Percentiles rank a stretch among this genome's conserved stretches.
phyloP scores from a whole-genome alignment of 768 basidiomycete genomes.

The Ramaria rubella region DNA sequence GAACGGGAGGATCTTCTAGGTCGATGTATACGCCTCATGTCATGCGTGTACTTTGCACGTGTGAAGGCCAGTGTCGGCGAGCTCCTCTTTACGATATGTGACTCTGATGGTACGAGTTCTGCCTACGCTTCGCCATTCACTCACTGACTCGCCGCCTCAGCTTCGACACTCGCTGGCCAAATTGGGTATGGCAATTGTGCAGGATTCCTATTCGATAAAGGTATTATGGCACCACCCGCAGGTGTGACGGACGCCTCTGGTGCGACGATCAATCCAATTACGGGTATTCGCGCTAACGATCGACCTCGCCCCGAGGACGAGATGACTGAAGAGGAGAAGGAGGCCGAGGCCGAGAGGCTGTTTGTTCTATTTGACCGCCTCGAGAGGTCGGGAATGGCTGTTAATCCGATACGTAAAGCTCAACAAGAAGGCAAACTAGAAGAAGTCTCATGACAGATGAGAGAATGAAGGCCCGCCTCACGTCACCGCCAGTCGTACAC shows the following conservation, averaged over 20 bases:
- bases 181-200: constrained; percentile 96
- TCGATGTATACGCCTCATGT: constrained; percentile 68
- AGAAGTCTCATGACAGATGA: not conserved
- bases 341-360: constrained; percentile 84
- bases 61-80: constrained; percentile 79
- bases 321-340: constrained; percentile 97
- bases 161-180: constrained; percentile 63
- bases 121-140: not conserved
- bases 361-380: constrained; percentile 89
- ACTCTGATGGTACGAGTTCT: constrained; percentile 53
- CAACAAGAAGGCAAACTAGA: constrained; percentile 41
- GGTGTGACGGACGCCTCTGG: constrained; percentile 30
- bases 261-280: constrained; percentile 73
- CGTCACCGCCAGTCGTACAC: too few species aligned
- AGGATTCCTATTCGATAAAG: constrained; percentile 90
- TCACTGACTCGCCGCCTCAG: constrained; percentile 28
- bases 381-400: constrained; percentile 66
- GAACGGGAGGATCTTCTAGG: constrained; percentile 69
- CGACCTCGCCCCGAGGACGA: constrained; percentile 34
- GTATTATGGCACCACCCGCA: constrained; percentile 58
- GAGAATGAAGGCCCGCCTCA: not conserved
- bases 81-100: constrained; percentile 77
- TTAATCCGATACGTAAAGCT: constrained; percentile 62
- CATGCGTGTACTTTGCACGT: constrained; percentile 63
- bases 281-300: constrained; percentile 52